A percentile compares a stretch with the other conserved stretches of the same genome.
Evolutionary conservation across 345 rosid genomes (phyloP).

Genomic region (Physaria fendleri): DNA sequence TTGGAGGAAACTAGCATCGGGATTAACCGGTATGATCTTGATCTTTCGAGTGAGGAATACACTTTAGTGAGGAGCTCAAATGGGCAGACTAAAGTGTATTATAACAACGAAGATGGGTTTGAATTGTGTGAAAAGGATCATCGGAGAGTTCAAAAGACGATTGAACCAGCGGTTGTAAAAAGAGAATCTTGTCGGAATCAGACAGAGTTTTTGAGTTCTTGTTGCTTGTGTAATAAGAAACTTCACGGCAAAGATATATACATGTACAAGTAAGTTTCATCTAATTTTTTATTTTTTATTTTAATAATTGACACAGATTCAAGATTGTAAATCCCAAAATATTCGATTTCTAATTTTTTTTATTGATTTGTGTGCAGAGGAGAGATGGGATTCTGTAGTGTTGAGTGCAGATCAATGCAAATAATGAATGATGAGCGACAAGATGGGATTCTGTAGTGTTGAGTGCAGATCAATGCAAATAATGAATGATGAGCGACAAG

Average conservation of each 20-base stretch:
- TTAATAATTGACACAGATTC: background rate
- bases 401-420: constrained; percentile 62
- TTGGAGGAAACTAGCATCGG: constrained; percentile 34
- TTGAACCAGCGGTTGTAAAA: constrained; percentile 17
- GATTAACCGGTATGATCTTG: constrained; percentile 31
- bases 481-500: constrained; percentile 48
- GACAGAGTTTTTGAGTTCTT: constrained; percentile 45
- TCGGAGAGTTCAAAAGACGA: background rate
- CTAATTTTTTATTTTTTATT: no score
- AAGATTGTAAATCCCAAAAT: constrained; percentile 2
- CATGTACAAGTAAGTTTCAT: constrained; percentile 66
- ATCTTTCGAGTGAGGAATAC: constrained; percentile 46
- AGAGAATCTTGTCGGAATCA: background rate
- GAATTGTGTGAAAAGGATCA: background rate
- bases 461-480: constrained; percentile 72
- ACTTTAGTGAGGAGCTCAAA: constrained; percentile 52
- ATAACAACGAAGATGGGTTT: constrained; percentile 36
- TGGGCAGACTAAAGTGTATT: constrained; percentile 40
- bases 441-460: constrained; percentile 71
- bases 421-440: constrained; percentile 60
- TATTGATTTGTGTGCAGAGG: constrained; percentile 44
- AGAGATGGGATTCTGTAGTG: constrained; percentile 80
- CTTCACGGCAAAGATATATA: constrained; percentile 69
- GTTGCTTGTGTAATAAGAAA: constrained; percentile 58
- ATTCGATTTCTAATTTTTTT: no score